These are phyloP conservation scores for Acacia pycnantha DNA, from an alignment of 331 rosid genomes.

Conservation along the genomic window DNA sequence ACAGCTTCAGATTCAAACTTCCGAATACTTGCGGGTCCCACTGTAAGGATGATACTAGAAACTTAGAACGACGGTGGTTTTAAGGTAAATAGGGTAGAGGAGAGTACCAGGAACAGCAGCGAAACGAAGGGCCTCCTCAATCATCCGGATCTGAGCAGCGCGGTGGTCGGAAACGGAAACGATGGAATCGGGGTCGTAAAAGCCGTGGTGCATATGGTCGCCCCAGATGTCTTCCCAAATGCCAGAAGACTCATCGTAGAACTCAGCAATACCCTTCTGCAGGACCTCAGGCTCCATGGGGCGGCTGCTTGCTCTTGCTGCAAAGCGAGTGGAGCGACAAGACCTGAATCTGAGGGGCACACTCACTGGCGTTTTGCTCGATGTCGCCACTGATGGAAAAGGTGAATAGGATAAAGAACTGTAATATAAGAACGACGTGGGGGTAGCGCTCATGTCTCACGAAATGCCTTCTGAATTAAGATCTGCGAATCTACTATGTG, in stretches of 20 bases:
- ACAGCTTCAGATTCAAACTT: neutral
- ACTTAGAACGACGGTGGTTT: neutral
- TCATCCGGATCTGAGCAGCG: slow-evolving; percentile 87
- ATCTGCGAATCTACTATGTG: neutral
- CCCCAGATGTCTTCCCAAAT: slow-evolving; percentile 93
- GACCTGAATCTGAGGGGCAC: neutral
- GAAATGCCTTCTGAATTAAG: neutral
- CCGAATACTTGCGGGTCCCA: neutral
- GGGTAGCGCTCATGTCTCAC: neutral
- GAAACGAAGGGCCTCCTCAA: slow-evolving; percentile 68
- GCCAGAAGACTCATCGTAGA: slow-evolving; percentile 78
- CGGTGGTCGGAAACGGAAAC: slow-evolving; percentile 71
- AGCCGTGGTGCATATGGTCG: slow-evolving; percentile 96
- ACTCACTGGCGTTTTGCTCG: neutral
- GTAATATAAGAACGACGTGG: neutral
- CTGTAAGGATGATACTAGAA: neutral
- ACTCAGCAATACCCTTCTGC: slow-evolving; percentile 31
- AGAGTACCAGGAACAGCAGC: slow-evolving; percentile 43
- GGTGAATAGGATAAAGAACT: neutral
- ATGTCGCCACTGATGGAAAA: neutral
- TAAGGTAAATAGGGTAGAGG: neutral
- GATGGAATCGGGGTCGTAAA: slow-evolving; percentile 51
- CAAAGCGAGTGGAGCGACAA: neutral
- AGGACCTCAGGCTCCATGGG: slow-evolving; percentile 26
- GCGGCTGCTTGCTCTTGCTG: neutral